Conservation (phyloP, 495 filamentous ascomycete species). For the Penicillium daleae region DNA sequence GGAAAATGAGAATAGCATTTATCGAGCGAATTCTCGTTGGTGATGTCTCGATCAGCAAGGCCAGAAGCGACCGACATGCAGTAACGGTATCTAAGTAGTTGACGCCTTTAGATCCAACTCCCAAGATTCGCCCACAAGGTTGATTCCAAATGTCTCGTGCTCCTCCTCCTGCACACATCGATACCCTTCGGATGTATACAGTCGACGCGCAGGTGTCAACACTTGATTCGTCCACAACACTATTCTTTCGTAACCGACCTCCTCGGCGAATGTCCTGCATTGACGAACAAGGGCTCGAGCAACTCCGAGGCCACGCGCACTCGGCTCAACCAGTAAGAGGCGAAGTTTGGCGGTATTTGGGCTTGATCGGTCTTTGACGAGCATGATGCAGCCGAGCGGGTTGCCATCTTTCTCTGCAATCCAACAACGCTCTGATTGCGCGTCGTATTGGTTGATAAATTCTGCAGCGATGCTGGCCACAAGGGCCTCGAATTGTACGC, state of each 20-base stretch:
- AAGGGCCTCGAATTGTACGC: constrained; percentile 28
- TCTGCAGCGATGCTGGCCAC: constrained; percentile 29
- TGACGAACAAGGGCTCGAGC: constrained; percentile 27
- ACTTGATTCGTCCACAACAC: constrained; percentile 35
- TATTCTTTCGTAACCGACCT: constrained; percentile 31
- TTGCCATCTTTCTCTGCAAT: constrained; percentile 32
- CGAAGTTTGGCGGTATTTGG: constrained; percentile 31
- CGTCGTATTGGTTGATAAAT: constrained; percentile 34
- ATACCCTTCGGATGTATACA: constrained; percentile 37
- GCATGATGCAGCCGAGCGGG: constrained; percentile 35
- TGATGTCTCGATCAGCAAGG: too few species aligned
- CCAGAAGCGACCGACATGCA: too few species aligned
- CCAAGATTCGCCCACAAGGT: constrained; percentile 30
- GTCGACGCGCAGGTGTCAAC: constrained; percentile 24
- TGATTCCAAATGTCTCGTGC: constrained; percentile 28
- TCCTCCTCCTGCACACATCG: constrained; percentile 28
- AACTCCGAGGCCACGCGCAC: constrained; percentile 32
- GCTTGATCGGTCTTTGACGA: constrained; percentile 28
- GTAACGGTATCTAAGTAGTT: background rate
- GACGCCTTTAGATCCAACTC: constrained; percentile 1
- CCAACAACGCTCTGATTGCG: constrained; percentile 32
- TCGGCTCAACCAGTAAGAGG: constrained; percentile 34
- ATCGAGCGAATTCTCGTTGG: too few species aligned
- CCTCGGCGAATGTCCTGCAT: constrained; percentile 32
- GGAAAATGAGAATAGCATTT: too few species aligned